Conservation (phyloP, 495 filamentous ascomycete species). For the Penicillium diatomitis region DNA sequence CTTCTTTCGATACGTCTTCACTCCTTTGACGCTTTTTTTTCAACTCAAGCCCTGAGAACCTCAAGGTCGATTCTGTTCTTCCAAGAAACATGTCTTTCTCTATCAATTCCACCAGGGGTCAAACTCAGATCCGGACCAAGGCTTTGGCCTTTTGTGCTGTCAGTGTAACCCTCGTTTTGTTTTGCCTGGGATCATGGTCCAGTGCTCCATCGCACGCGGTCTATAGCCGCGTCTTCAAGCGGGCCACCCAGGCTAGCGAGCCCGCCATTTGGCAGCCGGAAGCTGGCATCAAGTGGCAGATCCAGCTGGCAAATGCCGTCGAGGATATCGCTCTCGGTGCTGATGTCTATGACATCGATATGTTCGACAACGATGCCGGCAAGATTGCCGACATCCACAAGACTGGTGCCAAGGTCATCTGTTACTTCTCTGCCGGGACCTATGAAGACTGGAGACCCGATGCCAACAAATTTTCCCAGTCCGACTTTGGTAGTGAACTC, state of each 20-base stretch:
- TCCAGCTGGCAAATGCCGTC: slow-evolving; percentile 36
- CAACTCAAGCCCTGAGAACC: no score
- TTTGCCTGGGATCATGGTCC: neutral
- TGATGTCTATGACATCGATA: slow-evolving; percentile 51
- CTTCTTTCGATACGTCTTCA: neutral
- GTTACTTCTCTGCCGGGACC: slow-evolving; percentile 64
- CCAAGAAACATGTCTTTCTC: neutral
- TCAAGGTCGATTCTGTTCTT: neutral
- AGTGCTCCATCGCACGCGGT: neutral
- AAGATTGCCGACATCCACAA: slow-evolving; percentile 40
- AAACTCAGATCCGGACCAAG: neutral
- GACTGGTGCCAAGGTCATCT: slow-evolving; percentile 50
- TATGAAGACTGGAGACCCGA: slow-evolving; percentile 54
- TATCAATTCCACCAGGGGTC: neutral
- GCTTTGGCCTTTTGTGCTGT: neutral
- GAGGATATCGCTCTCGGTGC: slow-evolving; percentile 37
- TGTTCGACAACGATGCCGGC: slow-evolving; percentile 42
- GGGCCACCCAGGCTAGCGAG: neutral
- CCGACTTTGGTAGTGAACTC: slow-evolving; percentile 45
- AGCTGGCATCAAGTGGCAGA: slow-evolving; percentile 46
- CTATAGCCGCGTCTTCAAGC: neutral
- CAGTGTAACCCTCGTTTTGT: neutral
- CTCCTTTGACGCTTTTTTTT: neutral
- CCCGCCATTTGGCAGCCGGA: slow-evolving; percentile 32
- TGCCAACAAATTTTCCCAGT: slow-evolving; percentile 35